Base-by-base conservation (phyloP, 163 green algal species). In the Prototheca stagnorum region DNA sequence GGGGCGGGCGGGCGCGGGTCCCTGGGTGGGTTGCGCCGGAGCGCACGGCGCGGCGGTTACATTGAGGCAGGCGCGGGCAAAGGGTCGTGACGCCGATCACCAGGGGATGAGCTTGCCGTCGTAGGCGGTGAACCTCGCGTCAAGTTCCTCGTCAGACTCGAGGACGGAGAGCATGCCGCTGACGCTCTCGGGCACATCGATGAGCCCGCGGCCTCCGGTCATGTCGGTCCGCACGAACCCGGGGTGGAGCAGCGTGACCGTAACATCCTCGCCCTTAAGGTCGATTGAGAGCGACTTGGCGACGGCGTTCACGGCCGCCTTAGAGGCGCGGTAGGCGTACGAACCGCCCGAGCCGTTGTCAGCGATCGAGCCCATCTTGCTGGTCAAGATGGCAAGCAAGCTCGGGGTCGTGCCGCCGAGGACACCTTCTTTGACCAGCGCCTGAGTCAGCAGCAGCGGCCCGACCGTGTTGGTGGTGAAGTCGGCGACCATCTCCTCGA, bases 271-370 rank as follows among this genome's bases (percentile, higher is more conserved):
- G 6, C 35, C 28, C 26, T 34, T 47, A 9, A 78, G 53, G 47
- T 79, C 70, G 47, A 74, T 70, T 39, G 16, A 60, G 52, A 80
- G 47, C 19, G 22, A 53, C 47, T 73, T 75, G 55, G 51, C 70
- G 3, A 73, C 44, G n/a, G 71, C 68, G 54, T 79, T 79, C 12
- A 77, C 27, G 1, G 67, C 68, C 5, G 58, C 29, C 49, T 79
- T 79, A 33, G 35, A 60, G 15, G 70, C 56, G 3, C 70, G 42
- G 51, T 77, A 79, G 2, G 64, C 59, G 54, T 74, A 74, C 12
- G 49, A 51, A 14, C 60, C 53, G 25, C 65, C 68, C 15, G 39
- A 61, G 3, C 33, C 39, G 52, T 74, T 75, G 50, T 79, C 70
- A 26, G 56, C 70, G 1, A 75, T 33, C 16, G 20, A 40, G 31